Percentiles rank a stretch among this genome's conserved stretches.
phyloP scores from a whole-genome alignment of 75 land plant genomes.

The Sequoiadendron giganteum region DNA sequence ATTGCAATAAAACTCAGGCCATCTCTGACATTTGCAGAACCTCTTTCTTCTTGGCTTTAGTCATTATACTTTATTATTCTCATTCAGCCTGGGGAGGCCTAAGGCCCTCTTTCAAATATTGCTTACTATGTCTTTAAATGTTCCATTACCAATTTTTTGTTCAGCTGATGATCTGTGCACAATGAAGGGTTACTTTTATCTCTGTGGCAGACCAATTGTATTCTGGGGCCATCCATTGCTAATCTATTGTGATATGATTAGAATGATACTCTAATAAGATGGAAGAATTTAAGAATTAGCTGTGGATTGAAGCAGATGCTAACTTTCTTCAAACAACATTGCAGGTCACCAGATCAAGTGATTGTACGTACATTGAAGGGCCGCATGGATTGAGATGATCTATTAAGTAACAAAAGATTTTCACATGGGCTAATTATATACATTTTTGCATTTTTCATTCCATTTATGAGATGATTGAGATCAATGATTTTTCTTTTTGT shows the following conservation, averaged over 20 bases:
- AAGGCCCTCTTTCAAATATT: background rate
- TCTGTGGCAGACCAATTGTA: background rate
- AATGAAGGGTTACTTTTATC: background rate
- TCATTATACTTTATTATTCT: background rate
- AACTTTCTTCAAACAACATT: constrained; percentile 10
- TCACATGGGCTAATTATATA: background rate
- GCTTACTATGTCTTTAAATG: background rate
- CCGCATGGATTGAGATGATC: constrained; percentile 64
- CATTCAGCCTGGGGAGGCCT: background rate
- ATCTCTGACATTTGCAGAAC: background rate
- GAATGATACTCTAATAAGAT: background rate
- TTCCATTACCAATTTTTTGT: background rate
- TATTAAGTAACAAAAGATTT: background rate
- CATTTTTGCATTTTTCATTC: background rate
- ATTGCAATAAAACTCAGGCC: background rate
- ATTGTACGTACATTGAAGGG: constrained; percentile 74
- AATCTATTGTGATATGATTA: background rate
- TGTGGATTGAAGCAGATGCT: background rate
- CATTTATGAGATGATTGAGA: background rate
- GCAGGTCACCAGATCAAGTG: constrained; percentile 80
- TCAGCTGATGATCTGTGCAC: background rate
- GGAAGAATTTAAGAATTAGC: no score
- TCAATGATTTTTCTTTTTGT: background rate
- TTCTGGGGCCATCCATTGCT: background rate
- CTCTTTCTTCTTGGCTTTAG: background rate